phyloP scores from a whole-genome alignment of 1,284 basidiomycete genomes.

The Porodaedalea pini region DNA sequence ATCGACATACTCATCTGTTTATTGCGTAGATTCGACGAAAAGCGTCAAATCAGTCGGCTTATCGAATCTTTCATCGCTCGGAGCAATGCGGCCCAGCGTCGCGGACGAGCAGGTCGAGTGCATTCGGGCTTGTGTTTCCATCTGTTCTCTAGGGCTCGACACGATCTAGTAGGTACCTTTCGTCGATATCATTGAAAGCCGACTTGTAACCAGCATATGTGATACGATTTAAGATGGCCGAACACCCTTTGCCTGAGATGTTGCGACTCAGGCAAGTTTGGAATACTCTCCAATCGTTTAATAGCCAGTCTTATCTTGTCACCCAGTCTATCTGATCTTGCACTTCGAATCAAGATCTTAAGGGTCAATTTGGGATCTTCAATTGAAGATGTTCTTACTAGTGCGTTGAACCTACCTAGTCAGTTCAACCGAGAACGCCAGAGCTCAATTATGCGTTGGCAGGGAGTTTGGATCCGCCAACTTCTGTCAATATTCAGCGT shows the following conservation, averaged over 20 bases:
- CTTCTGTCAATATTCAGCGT: constrained; percentile 84
- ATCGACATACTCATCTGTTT: constrained; percentile 17
- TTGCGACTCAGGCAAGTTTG: constrained; percentile 58
- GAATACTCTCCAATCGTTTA: no score
- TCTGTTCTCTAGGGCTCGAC: constrained; percentile 86
- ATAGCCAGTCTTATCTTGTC: neutral
- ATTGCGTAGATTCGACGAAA: constrained; percentile 84
- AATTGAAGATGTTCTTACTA: constrained; percentile 87
- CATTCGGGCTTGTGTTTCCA: constrained; percentile 93
- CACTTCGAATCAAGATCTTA: constrained; percentile 96
- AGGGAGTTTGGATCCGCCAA: constrained; percentile 68
- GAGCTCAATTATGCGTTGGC: neutral
- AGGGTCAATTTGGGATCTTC: constrained; percentile 83
- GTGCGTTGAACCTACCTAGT: constrained; percentile 49
- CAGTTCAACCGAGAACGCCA: neutral
- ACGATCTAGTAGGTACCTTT: constrained; percentile 52
- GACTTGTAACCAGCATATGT: no score
- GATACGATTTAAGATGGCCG: constrained; percentile 71
- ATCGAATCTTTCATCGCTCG: constrained; percentile 91
- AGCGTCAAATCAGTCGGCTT: constrained; percentile 90
- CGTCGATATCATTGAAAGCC: constrained; percentile 31
- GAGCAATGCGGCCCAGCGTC: constrained; percentile 91
- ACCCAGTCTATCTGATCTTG: constrained; percentile 87
- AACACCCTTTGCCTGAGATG: constrained; percentile 95
- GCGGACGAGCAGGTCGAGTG: constrained; percentile 91